Evolutionary conservation across 495 filamentous ascomycete genomes (phyloP).

Genomic region (Massariosphaeria phaeospora): DNA sequence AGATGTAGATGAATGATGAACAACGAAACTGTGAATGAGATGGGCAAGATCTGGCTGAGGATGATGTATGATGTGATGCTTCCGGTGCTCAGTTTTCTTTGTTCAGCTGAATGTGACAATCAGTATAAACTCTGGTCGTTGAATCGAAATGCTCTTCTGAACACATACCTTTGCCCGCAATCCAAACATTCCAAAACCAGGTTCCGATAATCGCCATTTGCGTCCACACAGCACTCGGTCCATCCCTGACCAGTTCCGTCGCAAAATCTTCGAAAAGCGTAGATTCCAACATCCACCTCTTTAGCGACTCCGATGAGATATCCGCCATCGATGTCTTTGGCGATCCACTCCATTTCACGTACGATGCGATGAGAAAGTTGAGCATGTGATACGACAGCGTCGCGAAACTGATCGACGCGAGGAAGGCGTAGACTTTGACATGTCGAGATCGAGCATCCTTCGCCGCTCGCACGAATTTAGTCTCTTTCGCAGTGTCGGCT

Average conservation of each 20-base stretch:
- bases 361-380: constrained; percentile 11
- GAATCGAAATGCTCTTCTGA: too few species aligned
- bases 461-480: neutral
- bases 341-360: neutral
- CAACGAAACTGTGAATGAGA: constrained; percentile 2
- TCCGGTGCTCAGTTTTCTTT: neutral
- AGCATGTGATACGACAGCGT: constrained; percentile 24
- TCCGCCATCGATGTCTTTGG: neutral
- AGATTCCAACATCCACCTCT: constrained; percentile 15
- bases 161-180: constrained; percentile 11
- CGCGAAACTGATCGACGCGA: constrained; percentile 14
- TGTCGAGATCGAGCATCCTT: neutral
- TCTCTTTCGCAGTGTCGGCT: neutral
- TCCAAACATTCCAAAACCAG: constrained; percentile 21
- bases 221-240: constrained; percentile 11
- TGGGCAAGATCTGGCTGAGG: constrained; percentile 13
- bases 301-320: neutral
- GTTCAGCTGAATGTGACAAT: constrained; percentile 11
- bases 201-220: constrained; percentile 6
- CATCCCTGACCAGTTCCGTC: constrained; percentile 14
- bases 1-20: constrained; percentile 14
- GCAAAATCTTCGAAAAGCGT: constrained; percentile 16
- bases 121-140: too few species aligned
- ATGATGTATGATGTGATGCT: neutral
- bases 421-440: neutral